A percentile compares a stretch with the other conserved stretches of the same genome.
These are phyloP conservation scores for Ulmus americana DNA, from an alignment of 331 rosid genomes.

Conservation along the genomic window DNA sequence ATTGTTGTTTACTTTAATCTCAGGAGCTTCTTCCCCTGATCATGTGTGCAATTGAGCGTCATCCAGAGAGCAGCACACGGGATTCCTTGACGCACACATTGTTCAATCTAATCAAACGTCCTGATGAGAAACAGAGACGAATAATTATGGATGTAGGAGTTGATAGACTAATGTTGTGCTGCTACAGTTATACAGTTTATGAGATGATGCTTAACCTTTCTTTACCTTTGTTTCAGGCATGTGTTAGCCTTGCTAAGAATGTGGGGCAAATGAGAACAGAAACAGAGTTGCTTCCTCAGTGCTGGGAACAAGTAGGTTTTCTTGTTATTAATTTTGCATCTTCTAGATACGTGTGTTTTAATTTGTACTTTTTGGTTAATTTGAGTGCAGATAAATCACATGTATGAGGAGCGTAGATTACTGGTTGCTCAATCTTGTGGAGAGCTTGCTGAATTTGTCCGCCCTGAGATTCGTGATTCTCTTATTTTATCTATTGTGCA, in stretches of 20 bases:
- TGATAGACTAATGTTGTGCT: constrained; percentile 16
- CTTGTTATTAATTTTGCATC: constrained; percentile 17
- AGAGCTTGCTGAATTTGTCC: constrained; percentile 89
- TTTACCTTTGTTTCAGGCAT: constrained; percentile 57
- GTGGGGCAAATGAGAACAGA: constrained; percentile 99
- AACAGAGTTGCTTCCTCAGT: constrained; percentile 95
- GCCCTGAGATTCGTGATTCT: constrained; percentile 95
- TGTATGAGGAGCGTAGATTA: constrained; percentile 95
- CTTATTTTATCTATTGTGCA: constrained; percentile 90
- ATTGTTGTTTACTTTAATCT: constrained; percentile 23
- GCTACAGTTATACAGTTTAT: constrained; percentile 8
- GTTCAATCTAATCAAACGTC: constrained; percentile 94
- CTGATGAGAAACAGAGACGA: constrained; percentile 88
- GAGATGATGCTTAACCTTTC: constrained; percentile 21
- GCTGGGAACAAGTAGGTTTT: constrained; percentile 93
- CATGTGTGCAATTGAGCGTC: constrained; percentile 95
- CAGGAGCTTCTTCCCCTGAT: constrained; percentile 98
- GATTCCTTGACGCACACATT: constrained; percentile 97
- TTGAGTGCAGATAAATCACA: constrained; percentile 71
- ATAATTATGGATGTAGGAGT: constrained; percentile 91
- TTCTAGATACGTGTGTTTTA: constrained; percentile 12
- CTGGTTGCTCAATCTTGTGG: constrained; percentile 99
- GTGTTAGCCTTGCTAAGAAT: constrained; percentile 84
- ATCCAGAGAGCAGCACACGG: constrained; percentile 87
- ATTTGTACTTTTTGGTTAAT: constrained; percentile 21